A percentile compares a stretch with the other conserved stretches of the same genome.
These are phyloP conservation scores for Sphaerulina populicola DNA, from an alignment of 2,329 filamentous ascomycete genomes.

Conservation along the genomic window DNA sequence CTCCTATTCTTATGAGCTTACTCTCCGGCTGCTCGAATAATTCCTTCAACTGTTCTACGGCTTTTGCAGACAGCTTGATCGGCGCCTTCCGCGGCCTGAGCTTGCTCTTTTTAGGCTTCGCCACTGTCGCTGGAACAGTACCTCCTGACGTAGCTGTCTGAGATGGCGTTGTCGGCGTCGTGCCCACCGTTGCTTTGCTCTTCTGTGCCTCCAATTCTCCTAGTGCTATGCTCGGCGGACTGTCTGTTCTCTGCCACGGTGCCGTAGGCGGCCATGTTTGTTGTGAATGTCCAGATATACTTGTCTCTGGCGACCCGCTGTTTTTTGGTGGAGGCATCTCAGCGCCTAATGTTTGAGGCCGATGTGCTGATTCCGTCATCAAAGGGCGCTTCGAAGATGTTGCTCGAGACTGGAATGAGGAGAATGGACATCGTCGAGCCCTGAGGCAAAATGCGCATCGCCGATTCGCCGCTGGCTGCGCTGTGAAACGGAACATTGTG, in stretches of 20 bases:
- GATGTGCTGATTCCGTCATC: slow-evolving; percentile 58
- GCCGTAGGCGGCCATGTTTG: slow-evolving; percentile 43
- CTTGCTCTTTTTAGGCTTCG: slow-evolving; percentile 54
- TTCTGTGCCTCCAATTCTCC: slow-evolving; percentile 61
- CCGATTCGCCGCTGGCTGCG: slow-evolving; percentile 25
- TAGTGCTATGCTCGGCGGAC: slow-evolving; percentile 40
- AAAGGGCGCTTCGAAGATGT: slow-evolving; percentile 52
- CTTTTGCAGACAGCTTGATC: slow-evolving; percentile 72
- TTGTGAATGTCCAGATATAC: slow-evolving; percentile 48
- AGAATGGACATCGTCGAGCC: slow-evolving; percentile 37
- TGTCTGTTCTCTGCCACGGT: slow-evolving; percentile 35
- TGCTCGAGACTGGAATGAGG: slow-evolving; percentile 34
- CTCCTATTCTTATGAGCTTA: slow-evolving; percentile 88
- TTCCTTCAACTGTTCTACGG: slow-evolving; percentile 67
- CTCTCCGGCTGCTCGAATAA: slow-evolving; percentile 78
- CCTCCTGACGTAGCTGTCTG: slow-evolving; percentile 20
- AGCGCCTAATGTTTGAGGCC: slow-evolving; percentile 50
- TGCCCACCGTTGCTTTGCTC: slow-evolving; percentile 39
- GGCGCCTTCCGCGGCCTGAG: slow-evolving; percentile 80
- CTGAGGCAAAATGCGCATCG: slow-evolving; percentile 39
- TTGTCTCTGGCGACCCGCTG: slow-evolving; percentile 51
- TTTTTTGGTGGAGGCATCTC: slow-evolving; percentile 53
- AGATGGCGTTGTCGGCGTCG: slow-evolving; percentile 26
- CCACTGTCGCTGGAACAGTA: slow-evolving; percentile 36
- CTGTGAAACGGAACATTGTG: slow-evolving; percentile 33